phyloP scores from a whole-genome alignment of 2,329 filamentous ascomycete genomes.

The Ceratocystis albifundus region DNA sequence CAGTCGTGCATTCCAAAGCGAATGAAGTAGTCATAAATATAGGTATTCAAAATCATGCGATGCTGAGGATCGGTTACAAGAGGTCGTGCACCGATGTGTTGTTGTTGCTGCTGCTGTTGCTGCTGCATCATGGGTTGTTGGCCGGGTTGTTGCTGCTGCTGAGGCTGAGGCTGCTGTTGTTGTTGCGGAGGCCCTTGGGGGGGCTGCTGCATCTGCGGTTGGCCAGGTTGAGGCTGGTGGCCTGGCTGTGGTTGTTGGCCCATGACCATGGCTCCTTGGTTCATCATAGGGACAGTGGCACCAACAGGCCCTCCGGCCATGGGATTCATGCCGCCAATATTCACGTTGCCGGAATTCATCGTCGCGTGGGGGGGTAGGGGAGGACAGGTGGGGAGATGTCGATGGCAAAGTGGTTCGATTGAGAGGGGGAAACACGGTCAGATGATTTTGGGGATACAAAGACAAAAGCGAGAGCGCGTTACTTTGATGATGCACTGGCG shows the following conservation, averaged over 20 bases:
- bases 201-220: constrained; percentile 24
- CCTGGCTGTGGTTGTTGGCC: constrained; percentile 29
- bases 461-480: not conserved
- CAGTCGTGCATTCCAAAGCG: constrained; percentile 74
- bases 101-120: constrained; percentile 23
- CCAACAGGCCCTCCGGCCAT: constrained; percentile 56
- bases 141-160: constrained; percentile 32
- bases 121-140: constrained; percentile 17
- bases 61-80: constrained; percentile 36
- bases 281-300: constrained; percentile 55
- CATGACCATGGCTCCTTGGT: constrained; percentile 36
- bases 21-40: constrained; percentile 86
- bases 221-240: constrained; percentile 19
- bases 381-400: not conserved
- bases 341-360: constrained; percentile 47
- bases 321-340: constrained; percentile 57
- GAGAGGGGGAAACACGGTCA: not conserved
- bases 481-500: not conserved
- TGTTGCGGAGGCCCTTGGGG: constrained; percentile 19
- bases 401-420: constrained; percentile 2
- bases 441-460: not conserved
- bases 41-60: constrained; percentile 61
- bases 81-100: constrained; percentile 30
- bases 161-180: constrained; percentile 16
- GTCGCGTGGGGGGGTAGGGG: constrained; percentile 1